Evolutionary conservation across 306 rosid species (phyloP).

Genomic region (Quillaja saponaria): DNA sequence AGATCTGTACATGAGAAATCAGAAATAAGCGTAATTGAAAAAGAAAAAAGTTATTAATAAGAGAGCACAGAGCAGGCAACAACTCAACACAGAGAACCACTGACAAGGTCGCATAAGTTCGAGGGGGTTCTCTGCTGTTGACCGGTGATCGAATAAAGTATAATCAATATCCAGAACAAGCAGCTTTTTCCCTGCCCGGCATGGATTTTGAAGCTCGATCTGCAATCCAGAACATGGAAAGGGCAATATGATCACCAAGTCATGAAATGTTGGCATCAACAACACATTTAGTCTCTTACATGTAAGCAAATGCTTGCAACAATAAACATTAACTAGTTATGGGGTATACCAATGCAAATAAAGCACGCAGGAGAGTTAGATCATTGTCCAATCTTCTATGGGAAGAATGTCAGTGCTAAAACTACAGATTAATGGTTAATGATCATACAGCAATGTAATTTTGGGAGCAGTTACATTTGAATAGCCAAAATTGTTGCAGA

Average conservation of each 20-base stretch:
- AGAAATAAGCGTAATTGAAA: background rate
- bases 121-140: constrained; percentile 94
- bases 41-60: background rate
- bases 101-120: constrained; percentile 94
- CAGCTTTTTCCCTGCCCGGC: constrained; percentile 88
- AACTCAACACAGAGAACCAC: constrained; percentile 16
- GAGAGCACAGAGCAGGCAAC: background rate
- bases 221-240: constrained; percentile 28
- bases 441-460: background rate
- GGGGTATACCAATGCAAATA: too few species aligned
- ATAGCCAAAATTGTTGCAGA: too few species aligned
- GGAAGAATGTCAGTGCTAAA: background rate
- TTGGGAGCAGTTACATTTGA: background rate
- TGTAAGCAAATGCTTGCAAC: background rate
- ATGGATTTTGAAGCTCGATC: constrained; percentile 75
- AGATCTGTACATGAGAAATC: constrained; percentile 58
- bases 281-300: background rate
- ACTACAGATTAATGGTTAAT: background rate
- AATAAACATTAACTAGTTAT: background rate
- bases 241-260: constrained; percentile 5
- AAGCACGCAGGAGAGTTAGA: too few species aligned
- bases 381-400: background rate
- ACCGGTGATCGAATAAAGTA: constrained; percentile 92
- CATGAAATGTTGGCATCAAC: background rate
- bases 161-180: constrained; percentile 96